Evolutionary conservation across 805 yeast species (phyloP).

Genomic region (Ogataea siamensis): DNA sequence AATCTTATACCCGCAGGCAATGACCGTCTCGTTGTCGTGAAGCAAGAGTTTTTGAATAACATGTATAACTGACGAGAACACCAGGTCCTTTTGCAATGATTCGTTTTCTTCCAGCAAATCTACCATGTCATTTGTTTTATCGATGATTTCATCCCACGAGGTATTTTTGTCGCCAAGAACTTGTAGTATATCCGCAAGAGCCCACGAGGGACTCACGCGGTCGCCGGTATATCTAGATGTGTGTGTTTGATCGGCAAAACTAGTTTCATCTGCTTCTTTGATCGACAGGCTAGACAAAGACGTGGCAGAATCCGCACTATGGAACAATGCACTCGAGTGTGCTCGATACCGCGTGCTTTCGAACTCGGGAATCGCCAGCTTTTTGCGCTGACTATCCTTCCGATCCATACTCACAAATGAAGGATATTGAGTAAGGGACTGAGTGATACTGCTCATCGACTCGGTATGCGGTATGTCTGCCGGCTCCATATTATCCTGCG

Average conservation of each 20-base stretch:
- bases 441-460: neutral
- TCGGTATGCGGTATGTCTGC: neutral
- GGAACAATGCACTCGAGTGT: slow-evolving; percentile 22
- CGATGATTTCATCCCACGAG: slow-evolving; percentile 49
- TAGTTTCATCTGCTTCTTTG: slow-evolving; percentile 13
- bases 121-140: slow-evolving; percentile 66
- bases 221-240: slow-evolving; percentile 9
- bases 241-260: slow-evolving; percentile 6
- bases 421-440: slow-evolving; percentile 3
- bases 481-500: neutral
- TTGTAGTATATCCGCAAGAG: slow-evolving; percentile 59
- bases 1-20: slow-evolving; percentile 74
- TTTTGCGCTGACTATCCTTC: slow-evolving; percentile 17
- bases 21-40: slow-evolving; percentile 52
- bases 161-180: slow-evolving; percentile 51
- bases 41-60: slow-evolving; percentile 54
- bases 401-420: slow-evolving; percentile 5
- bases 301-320: slow-evolving; percentile 17
- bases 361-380: slow-evolving; percentile 24
- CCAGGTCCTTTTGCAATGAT: slow-evolving; percentile 60
- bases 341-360: slow-evolving; percentile 25
- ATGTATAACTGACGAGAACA: slow-evolving; percentile 52
- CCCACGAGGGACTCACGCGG: slow-evolving; percentile 52
- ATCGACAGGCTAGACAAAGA: slow-evolving; percentile 19
- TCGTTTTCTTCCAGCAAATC: slow-evolving; percentile 55